Evolutionary conservation across 2,329 filamentous ascomycete genomes (phyloP), one percentile per base, ranked within the genome.

Genomic region (Xylariaceae sp.): DNA sequence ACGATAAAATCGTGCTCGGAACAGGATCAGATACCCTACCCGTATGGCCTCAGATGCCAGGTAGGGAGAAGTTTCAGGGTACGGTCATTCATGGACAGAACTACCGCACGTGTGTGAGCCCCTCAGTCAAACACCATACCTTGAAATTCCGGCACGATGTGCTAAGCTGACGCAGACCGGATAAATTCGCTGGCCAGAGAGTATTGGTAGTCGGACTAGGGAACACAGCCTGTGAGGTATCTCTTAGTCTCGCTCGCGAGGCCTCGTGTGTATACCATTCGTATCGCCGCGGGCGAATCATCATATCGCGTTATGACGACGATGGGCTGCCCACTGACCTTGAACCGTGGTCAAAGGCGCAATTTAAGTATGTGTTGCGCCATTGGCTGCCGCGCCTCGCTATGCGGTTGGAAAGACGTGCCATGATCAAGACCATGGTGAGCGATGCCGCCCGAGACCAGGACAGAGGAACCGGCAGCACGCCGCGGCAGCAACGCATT

Each of bases 281-380:
- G n/a, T 59, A 58, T 32, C 47, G 55, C 38, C 51, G 53, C 22
- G 53, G 57, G 2, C 49, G 52, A 6, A 48, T 56, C 41, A 40
- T 60, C 19, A 11, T 56, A 15, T 56, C 55, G 4, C 51, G 57
- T 15, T 56, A 57, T 39, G 39, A 39, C 6, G 55, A 56, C 17
- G 46, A 58, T 7, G 55, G 56, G 6, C 40, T 55, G 9, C 55
- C 55, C 5, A 36, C 57, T n/a, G 59, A 60, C 22, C 47, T 42
- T 0, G 43, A 54, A 6, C 39, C 51, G 3, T 62, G 57, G 58
- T 50, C 57, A 1, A 19, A 11, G 11, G n/a, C 57, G 31, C 54
- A 55, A 5, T 27, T 59, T 11, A 58, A 59, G 39, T 59, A 60
- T 40, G 49, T 55, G 15, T 47, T 58, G n/a, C 57, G 60, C 30